Base-by-base conservation (phyloP, 2,329 filamentous ascomycete species). In the Aspergillus terreus region DNA sequence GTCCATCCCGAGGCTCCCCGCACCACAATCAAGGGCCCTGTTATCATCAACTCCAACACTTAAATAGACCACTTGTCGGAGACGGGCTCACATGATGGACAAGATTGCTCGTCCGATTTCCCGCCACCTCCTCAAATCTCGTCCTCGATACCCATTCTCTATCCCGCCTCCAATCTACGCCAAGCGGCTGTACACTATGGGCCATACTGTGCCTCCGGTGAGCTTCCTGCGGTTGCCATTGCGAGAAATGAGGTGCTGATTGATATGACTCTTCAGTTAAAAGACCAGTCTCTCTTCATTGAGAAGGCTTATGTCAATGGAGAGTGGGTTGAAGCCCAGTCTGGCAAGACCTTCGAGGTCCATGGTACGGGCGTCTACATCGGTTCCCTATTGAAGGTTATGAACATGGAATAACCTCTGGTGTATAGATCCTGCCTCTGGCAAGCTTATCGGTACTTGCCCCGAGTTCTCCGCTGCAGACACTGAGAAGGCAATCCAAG, bases 271-370 rank as follows among this genome's bases (percentile, higher is more conserved):
- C 2, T 0, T 38, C 44, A 5, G 86, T 82, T 92, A 64, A 88
- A 85, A 66, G 88, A 92, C 62, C 82, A 83, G 33, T 89, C 87
- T 21, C 82, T 99, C 54, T 82, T 97, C 64, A 96, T 95, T 77
- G 83, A 86, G 61, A 82, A 92, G 68, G 75, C 84, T 64, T 96
- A 92, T 68, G 85, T 97, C 66, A 92, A 99, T 69, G 94, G 94
- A 65, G 82, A 95, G 81, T 99, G 92, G 89, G 82, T 95, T 56
- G 80, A 82, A 62, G 89, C 92, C 61, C 83, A 84, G 65, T 95
- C 90, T 1, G 90, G 90, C 67, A 85, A 95, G 81, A 96, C 90
- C 43, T 99, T 97, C 71, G 86, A 94, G 69, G 89, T 96, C 54
- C 79, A 82, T 58, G 87, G 85, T 86, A 73, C 11, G 14, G 58